A percentile compares a stretch with the other conserved stretches of the same genome.
Conservation (phyloP, 345 rosid species). For the Laguncularia racemosa region DNA sequence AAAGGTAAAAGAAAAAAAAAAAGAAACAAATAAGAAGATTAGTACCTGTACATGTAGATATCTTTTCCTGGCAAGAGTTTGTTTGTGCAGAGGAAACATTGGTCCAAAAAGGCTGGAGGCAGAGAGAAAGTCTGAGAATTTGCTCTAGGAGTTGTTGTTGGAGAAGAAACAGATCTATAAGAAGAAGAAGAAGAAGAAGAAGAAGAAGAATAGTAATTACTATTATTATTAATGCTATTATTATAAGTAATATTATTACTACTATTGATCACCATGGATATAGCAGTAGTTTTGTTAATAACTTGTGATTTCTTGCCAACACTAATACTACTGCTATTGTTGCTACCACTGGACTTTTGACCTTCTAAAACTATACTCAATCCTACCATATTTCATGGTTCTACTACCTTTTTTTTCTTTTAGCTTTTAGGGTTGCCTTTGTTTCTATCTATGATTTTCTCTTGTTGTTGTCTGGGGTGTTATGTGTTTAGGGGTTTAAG, state of each 20-base stretch:
- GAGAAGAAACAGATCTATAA: slow-evolving; percentile 7
- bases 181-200: not conserved
- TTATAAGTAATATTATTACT: not conserved
- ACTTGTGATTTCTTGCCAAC: slow-evolving; percentile 38
- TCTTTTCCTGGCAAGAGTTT: slow-evolving; percentile 65
- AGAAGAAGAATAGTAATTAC: no score
- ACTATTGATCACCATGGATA: slow-evolving; percentile 20
- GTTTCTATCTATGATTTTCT: no score
- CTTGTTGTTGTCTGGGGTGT: not conserved
- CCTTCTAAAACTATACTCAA: slow-evolving; percentile 68
- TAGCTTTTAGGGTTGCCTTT: no score
- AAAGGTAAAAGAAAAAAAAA: not conserved
- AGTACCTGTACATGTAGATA: slow-evolving; percentile 95
- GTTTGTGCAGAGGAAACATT: slow-evolving; percentile 63
- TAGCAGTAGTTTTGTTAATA: slow-evolving; percentile 36
- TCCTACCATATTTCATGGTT: slow-evolving; percentile 59
- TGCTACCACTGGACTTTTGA: slow-evolving; percentile 12
- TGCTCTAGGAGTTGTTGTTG: slow-evolving; percentile 1
- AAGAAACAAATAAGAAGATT: not conserved
- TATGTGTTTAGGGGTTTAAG: not conserved
- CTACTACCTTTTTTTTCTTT: not conserved
- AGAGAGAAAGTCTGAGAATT: slow-evolving; percentile 4
- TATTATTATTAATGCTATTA: no score
- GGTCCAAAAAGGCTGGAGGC: slow-evolving; percentile 43
- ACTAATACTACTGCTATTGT: not conserved